A percentile compares a stretch with the other conserved stretches of the same genome.
Evolutionary conservation across 345 rosid species (phyloP).

Genomic region (Sapria himalayana): DNA sequence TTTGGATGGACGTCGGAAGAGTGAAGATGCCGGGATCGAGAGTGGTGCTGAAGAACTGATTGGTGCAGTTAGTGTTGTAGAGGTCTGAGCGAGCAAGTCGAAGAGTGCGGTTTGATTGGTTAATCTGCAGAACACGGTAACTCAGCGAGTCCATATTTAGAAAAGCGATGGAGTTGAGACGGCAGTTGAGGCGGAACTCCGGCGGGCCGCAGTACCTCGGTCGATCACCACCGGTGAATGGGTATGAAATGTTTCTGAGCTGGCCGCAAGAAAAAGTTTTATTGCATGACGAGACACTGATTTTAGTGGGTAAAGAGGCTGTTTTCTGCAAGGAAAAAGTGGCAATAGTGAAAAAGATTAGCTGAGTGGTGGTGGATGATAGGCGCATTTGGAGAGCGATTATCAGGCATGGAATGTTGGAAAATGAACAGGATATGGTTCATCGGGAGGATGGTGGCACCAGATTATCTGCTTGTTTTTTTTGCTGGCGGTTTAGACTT

Average conservation of each 20-base stretch:
- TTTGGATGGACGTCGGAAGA: neutral
- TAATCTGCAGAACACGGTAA: slow-evolving; percentile 11
- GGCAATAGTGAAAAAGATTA: too few relatives aligned
- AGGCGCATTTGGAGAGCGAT: too few relatives aligned
- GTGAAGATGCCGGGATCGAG: slow-evolving; percentile 10
- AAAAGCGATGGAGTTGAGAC: neutral
- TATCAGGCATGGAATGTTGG: too few relatives aligned
- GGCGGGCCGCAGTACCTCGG: slow-evolving; percentile 27
- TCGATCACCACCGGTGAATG: slow-evolving; percentile 27
- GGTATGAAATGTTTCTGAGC: slow-evolving; percentile 15
- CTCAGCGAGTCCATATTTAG: slow-evolving; percentile 7
- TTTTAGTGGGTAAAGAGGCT: too few relatives aligned
- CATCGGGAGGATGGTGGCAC: too few relatives aligned
- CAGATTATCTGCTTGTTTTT: too few relatives aligned
- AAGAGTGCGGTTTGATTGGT: slow-evolving; percentile 10
- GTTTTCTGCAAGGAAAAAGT: too few relatives aligned
- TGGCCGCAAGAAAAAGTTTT: slow-evolving; percentile 16
- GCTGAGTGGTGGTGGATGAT: too few relatives aligned
- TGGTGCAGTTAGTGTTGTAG: slow-evolving; percentile 11
- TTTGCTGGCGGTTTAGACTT: too few relatives aligned
- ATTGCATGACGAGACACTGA: too few relatives aligned
- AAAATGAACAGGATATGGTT: too few relatives aligned
- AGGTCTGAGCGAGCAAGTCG: slow-evolving; percentile 14
- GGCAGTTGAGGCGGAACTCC: slow-evolving; percentile 17
- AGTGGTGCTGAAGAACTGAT: slow-evolving; percentile 8